Evolutionary conservation across 257 asterid species (phyloP).

Genomic region (Solanum acaule): DNA sequence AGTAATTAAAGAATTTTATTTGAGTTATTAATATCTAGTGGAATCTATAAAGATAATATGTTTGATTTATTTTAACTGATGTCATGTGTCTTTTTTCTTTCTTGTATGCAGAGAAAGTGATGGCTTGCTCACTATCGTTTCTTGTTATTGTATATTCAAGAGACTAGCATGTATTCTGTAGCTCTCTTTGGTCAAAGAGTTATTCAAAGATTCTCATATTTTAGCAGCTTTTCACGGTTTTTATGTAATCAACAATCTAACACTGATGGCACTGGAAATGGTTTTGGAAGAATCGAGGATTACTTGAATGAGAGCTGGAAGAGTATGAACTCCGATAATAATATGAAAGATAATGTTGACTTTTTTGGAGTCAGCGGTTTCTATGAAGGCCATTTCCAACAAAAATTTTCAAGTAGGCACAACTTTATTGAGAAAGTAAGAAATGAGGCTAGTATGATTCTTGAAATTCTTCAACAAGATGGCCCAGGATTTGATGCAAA

Average conservation of each 20-base stretch:
- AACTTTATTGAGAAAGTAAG: conserved; percentile 37
- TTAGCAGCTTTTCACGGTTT: conserved; percentile 35
- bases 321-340: conserved; percentile 23
- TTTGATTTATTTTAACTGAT: neutral
- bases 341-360: conserved; percentile 27
- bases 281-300: conserved; percentile 59
- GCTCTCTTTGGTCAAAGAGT: conserved; percentile 34
- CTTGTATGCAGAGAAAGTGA: neutral
- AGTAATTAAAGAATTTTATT: neutral
- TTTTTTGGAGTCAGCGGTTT: conserved; percentile 1
- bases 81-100: neutral
- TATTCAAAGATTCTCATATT: conserved; percentile 21
- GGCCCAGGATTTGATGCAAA: conserved; percentile 68
- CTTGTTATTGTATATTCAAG: neutral
- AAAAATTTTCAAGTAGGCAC: conserved; percentile 24
- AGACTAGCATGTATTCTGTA: conserved; percentile 42
- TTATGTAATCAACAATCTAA: conserved; percentile 27
- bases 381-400: conserved; percentile 6
- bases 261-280: conserved; percentile 46
- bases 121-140: neutral
- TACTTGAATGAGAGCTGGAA: conserved; percentile 58
- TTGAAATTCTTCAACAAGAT: conserved; percentile 72
- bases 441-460: conserved; percentile 47
- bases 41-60: neutral
- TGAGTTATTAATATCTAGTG: neutral